Evolutionary conservation across 768 basidiomycete genomes (phyloP), one percentile per base, ranked within the genome.

Genomic region (Ramaria sp.): DNA sequence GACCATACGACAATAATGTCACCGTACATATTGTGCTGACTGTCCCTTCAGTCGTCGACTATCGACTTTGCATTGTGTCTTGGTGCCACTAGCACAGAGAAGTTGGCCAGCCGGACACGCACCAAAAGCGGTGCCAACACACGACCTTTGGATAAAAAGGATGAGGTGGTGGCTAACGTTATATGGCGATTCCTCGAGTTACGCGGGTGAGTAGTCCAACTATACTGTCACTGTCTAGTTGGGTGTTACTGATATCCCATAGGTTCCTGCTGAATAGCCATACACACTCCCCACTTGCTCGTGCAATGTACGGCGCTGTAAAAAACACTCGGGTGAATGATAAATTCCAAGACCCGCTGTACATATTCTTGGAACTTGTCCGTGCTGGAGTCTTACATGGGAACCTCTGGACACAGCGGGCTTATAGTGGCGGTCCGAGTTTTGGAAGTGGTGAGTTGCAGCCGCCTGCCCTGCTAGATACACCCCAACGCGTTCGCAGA

Each of bases 151-250:
- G 95, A 98, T 59, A 97, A 96, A 74, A 98, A 98, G 73, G 96
- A 99, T 64, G 96, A 99, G 69, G 78, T 96, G 0, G 96, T 99
- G 3, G 94, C 94, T 7, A 99, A 99, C 67, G 93, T 95, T 27
- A 89, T 99, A 55, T 97, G 94, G 94, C 82, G 95, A 53, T 97
- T 98, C 80, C 79, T 99, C 56, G 95, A 97, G 69, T 74, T 97
- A 58, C 77, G 96, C 70, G 92, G 93, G 94, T 95, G 70, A 67
- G 85, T 79, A 58, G 61, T 33, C 15, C 15, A 7, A 17, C 15
- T 15, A 17, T 5, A 42, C 4, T 17, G 19, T n/a, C 19, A 42
- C 19, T n/a, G n/a, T n/a, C n/a, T n/a, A 17, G 41, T 7, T 19
- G 19, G 6, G 13, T 15, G 5, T 15, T 42, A 4, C 15, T 45